These are phyloP conservation scores for Colletotrichum australisinense DNA, from an alignment of 2,329 filamentous ascomycete species.

Conservation along the genomic window DNA sequence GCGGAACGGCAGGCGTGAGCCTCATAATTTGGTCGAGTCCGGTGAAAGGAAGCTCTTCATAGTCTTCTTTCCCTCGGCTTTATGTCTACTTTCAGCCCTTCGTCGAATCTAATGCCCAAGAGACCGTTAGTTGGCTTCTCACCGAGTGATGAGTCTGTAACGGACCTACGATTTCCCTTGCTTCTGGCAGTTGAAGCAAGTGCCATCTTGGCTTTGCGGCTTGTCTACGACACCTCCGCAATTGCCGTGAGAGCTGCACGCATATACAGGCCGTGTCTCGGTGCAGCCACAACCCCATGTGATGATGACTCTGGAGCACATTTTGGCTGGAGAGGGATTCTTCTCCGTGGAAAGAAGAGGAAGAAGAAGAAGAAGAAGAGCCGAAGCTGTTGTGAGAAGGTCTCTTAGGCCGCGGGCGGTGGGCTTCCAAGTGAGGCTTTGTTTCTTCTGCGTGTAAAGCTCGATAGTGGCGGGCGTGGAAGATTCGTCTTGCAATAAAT, in stretches of 20 bases:
- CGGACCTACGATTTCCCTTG: conserved; percentile 34
- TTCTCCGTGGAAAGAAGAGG: neutral
- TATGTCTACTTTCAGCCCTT: neutral
- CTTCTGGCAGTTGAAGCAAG: conserved; percentile 24
- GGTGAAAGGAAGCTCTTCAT: neutral
- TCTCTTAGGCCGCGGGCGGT: neutral
- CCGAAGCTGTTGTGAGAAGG: neutral
- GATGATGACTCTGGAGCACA: conserved; percentile 25
- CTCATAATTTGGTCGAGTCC: neutral
- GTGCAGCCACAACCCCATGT: conserved; percentile 11
- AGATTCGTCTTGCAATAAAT: neutral
- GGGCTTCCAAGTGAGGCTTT: neutral
- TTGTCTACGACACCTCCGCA: conserved; percentile 12
- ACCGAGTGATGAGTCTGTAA: conserved; percentile 3
- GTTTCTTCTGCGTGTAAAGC: neutral
- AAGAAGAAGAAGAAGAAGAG: too few species aligned
- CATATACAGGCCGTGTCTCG: neutral
- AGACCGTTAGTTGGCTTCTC: neutral
- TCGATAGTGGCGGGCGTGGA: neutral
- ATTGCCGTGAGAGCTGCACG: neutral
- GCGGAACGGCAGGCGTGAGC: neutral
- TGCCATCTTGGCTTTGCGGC: neutral
- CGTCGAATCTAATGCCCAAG: neutral
- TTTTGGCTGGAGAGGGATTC: neutral
- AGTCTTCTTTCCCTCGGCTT: conserved; percentile 5